A percentile compares a stretch with the other conserved stretches of the same genome.
These are phyloP conservation scores for Diutina rugosa DNA, from an alignment of 1,139 yeast genomes.

Conservation along the genomic window DNA sequence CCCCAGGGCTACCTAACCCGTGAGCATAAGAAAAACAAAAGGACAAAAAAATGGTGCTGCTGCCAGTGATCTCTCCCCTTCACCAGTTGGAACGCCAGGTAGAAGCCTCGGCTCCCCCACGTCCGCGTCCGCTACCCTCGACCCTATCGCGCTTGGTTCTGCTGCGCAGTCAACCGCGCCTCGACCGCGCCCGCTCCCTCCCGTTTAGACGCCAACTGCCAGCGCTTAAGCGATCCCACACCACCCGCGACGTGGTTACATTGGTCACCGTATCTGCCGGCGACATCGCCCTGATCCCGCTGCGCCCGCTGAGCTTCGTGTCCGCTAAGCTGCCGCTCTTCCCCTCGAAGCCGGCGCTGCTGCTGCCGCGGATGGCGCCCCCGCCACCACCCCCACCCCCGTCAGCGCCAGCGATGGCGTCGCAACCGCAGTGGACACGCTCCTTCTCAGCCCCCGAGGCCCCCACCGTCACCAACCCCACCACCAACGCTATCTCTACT, in stretches of 20 bases:
- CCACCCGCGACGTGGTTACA: not conserved
- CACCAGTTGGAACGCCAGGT: not conserved
- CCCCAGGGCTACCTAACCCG: too few species aligned
- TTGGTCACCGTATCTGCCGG: not conserved
- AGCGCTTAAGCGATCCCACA: not conserved
- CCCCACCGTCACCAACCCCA: not conserved
- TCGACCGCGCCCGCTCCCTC: not conserved
- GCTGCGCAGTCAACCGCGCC: not conserved
- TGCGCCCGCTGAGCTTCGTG: not conserved
- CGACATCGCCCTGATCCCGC: not conserved
- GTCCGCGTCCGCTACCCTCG: not conserved
- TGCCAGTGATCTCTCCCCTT: not conserved
- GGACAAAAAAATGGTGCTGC: not conserved
- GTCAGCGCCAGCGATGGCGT: not conserved
- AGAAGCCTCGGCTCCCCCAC: not conserved
- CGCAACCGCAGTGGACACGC: not conserved
- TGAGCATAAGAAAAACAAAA: not conserved
- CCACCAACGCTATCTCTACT: not conserved
- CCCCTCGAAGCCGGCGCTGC: not conserved
- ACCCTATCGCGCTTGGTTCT: not conserved
- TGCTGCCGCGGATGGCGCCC: not conserved
- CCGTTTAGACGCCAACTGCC: not conserved
- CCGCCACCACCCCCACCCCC: not conserved
- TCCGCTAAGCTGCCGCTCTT: not conserved
- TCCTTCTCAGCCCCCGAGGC: not conserved